Evolutionary conservation across 805 yeast species (phyloP), one percentile per base, ranked within the genome.

Genomic region (Wickerhamomyces xylosicus): DNA sequence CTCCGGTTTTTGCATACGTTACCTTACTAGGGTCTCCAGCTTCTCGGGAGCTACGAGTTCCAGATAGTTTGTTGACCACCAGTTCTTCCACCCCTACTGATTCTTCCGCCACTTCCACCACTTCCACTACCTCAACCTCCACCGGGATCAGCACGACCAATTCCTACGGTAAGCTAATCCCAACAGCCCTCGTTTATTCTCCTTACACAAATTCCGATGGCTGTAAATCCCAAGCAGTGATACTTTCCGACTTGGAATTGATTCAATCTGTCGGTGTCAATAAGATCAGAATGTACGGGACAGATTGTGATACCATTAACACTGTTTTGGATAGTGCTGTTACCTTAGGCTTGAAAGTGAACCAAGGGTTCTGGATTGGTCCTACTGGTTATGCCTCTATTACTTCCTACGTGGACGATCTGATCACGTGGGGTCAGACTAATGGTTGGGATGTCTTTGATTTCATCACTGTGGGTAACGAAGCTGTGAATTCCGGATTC

Each of bases 301-400:
- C 85, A 41, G 97, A 89, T 59, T 89, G 97, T 65, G 68, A 73
- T 57, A 72, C 82, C 19, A 61, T 84, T 37, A 54, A 69, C 22
- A 76, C 81, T 3, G 77, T 86, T 31, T 68, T 75, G 49, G 84
- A 90, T 36, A 69, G 68, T 32, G 72, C 81, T 48, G 50, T 54
- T 19, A 37, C 57, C 13, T 61, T 81, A 38, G 95, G 95, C 4
- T 57, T 89, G 37, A 74, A 63, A 29, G 74, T 87, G 42, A 81
- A 84, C 59, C 95, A 85, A 67, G 96, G 97, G 36, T 71, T 89
- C 60, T 89, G 92, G 89, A 77, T 89, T 46, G 57, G 69, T 34
- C 43, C 61, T 15, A 65, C 58, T 20, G 95, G 95, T 49, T 78
- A 71, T 31, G 75, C 76, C 51, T 77, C 90, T 8, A 73, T 85